These are phyloP conservation scores for Calcarisporium arbuscula DNA, from an alignment of 2,329 filamentous ascomycete genomes.

Conservation along the genomic window DNA sequence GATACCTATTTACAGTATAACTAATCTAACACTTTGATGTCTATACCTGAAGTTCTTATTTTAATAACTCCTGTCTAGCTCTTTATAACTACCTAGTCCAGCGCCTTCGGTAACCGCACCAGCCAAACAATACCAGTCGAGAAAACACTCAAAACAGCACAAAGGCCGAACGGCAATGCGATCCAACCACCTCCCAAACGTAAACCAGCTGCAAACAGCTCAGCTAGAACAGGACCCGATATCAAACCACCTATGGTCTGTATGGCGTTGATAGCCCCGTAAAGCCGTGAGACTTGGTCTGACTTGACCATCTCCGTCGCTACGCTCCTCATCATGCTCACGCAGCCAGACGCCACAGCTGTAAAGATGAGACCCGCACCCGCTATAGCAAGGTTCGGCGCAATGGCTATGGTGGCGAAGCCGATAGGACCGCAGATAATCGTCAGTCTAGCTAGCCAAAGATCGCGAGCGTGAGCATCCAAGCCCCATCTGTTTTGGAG, in stretches of 20 bases:
- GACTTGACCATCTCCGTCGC: not conserved
- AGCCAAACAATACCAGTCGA: not conserved
- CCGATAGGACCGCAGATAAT: not conserved
- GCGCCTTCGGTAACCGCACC: not conserved
- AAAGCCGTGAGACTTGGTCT: not conserved
- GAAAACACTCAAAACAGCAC: not conserved
- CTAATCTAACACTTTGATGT: too few relatives aligned
- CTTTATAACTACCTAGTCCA: too few relatives aligned
- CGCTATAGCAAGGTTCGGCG: not conserved
- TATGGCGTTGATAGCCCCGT: not conserved
- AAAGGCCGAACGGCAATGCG: not conserved
- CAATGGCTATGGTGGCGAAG: not conserved
- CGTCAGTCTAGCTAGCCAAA: constrained; percentile 3
- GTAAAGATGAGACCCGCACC: not conserved
- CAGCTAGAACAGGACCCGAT: not conserved
- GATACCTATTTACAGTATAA: too few relatives aligned
- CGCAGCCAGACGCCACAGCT: not conserved
- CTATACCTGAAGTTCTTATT: too few relatives aligned
- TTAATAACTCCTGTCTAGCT: too few relatives aligned
- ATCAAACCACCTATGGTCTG: not conserved
- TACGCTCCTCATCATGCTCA: constrained; percentile 1
- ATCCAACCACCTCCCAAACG: not conserved
- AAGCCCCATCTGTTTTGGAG: not conserved
- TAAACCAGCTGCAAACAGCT: not conserved
- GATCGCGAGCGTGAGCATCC: constrained; percentile 3